Conservation (phyloP, 139 green algal species). For the Chlamydomonas sphaeroides region DNA sequence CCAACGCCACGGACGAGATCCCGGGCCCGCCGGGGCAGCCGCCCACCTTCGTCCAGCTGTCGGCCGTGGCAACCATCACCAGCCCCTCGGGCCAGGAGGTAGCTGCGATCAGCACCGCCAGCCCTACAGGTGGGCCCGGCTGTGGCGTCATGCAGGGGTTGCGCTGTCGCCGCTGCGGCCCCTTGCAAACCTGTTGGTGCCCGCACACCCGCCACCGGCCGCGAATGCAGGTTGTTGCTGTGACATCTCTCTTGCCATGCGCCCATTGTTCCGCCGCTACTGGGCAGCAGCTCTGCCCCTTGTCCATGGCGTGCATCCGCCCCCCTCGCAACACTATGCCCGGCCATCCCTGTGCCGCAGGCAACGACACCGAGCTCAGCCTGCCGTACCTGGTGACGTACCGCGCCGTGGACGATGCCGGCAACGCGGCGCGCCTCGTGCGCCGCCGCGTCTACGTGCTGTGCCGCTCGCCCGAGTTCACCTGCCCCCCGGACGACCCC, state of each 20-base stretch:
- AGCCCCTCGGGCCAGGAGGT: not conserved
- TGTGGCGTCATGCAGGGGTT: too few relatives aligned
- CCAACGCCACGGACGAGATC: not conserved
- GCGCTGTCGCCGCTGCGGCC: too few relatives aligned
- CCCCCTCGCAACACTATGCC: too few relatives aligned
- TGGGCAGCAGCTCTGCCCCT: too few relatives aligned
- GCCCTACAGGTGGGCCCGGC: too few relatives aligned
- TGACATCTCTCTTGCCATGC: too few relatives aligned
- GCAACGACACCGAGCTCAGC: not conserved
- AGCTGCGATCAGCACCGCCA: not conserved
- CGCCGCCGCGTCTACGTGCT: conserved; percentile 28
- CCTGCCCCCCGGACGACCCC: not conserved
- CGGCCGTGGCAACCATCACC: not conserved
- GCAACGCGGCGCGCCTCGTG: not conserved
- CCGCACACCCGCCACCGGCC: too few relatives aligned
- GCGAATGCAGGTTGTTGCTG: too few relatives aligned
- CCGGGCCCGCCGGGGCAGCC: not conserved
- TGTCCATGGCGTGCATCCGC: too few relatives aligned
- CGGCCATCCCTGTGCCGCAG: not conserved
- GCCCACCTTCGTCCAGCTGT: not conserved
- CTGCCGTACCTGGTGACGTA: conserved; percentile 14
- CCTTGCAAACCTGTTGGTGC: too few relatives aligned
- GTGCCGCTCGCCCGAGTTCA: not conserved
- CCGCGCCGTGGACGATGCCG: not conserved
- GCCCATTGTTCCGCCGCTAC: too few relatives aligned